phyloP scores from a whole-genome alignment of 2,329 filamentous ascomycete genomes.

The Fusarium chaquense region DNA sequence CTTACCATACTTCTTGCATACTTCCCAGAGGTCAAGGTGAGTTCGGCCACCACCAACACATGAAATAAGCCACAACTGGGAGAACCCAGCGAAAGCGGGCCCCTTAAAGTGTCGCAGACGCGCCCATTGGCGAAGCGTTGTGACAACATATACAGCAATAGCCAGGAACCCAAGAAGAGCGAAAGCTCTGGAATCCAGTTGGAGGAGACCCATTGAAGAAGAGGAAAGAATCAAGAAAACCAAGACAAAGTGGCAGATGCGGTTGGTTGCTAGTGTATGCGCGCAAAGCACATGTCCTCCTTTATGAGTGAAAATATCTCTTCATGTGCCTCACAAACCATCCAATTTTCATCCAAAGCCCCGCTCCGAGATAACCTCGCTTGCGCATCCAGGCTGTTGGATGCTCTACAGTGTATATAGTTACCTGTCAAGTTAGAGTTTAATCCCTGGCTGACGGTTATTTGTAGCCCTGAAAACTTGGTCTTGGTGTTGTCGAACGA shows the following conservation, averaged over 20 bases:
- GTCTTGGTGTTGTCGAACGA: background rate
- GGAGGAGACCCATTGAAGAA: background rate
- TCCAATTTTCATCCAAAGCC: background rate
- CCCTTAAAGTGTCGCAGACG: constrained; percentile 58
- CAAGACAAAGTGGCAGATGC: background rate
- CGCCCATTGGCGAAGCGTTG: constrained; percentile 48
- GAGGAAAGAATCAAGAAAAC: background rate
- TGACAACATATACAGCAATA: constrained; percentile 6
- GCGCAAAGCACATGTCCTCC: background rate
- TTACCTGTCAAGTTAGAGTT: background rate
- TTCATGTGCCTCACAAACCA: background rate
- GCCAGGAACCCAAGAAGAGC: constrained; percentile 23
- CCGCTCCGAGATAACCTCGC: background rate
- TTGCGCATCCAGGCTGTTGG: background rate
- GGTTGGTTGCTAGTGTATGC: background rate
- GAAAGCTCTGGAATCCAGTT: background rate
- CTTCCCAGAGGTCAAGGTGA: constrained; percentile 54
- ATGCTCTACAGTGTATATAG: background rate
- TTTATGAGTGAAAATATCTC: background rate
- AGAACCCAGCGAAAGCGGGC: constrained; percentile 54
- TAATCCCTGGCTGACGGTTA: background rate
- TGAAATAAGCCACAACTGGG: constrained; percentile 56
- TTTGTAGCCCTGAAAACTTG: background rate
- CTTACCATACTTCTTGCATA: constrained; percentile 52
- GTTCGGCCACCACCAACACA: constrained; percentile 49